phyloP scores from a whole-genome alignment of 2,329 filamentous ascomycete genomes.

The Colletotrichum tamarilloi region DNA sequence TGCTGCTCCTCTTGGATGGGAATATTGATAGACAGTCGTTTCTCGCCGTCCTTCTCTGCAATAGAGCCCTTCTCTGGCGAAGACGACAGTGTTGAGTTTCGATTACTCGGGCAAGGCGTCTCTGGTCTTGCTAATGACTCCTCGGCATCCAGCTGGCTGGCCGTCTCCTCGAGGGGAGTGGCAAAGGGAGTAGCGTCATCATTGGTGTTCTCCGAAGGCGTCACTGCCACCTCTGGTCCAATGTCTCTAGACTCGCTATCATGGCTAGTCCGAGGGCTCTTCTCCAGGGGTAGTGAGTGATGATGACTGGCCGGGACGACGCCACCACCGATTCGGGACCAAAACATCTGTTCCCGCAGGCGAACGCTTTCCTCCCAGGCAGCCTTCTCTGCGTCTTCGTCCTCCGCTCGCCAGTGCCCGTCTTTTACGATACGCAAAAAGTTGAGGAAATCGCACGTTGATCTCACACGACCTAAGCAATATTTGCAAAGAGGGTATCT shows the following conservation, averaged over 20 bases:
- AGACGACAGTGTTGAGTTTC: slow-evolving; percentile 13
- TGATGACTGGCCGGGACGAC: slow-evolving; percentile 74
- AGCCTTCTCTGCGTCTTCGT: slow-evolving; percentile 83
- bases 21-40: slow-evolving; percentile 20
- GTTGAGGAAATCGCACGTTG: slow-evolving; percentile 91
- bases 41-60: slow-evolving; percentile 11
- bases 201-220: background rate
- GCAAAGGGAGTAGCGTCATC: background rate
- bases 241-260: slow-evolving; percentile 17
- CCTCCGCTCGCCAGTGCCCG: slow-evolving; percentile 88
- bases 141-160: background rate
- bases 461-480: slow-evolving; percentile 84
- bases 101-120: slow-evolving; percentile 15
- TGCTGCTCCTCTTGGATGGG: background rate
- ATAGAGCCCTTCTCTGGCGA: background rate
- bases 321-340: slow-evolving; percentile 91
- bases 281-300: slow-evolving; percentile 29
- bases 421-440: slow-evolving; percentile 93
- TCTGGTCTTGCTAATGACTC: slow-evolving; percentile 7
- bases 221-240: background rate
- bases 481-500: slow-evolving; percentile 91
- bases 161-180: background rate
- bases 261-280: slow-evolving; percentile 35
- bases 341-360: slow-evolving; percentile 95
- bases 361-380: slow-evolving; percentile 96